Conservation (phyloP, 2,329 filamentous ascomycete species). For the Diaporthe ilicicola region DNA sequence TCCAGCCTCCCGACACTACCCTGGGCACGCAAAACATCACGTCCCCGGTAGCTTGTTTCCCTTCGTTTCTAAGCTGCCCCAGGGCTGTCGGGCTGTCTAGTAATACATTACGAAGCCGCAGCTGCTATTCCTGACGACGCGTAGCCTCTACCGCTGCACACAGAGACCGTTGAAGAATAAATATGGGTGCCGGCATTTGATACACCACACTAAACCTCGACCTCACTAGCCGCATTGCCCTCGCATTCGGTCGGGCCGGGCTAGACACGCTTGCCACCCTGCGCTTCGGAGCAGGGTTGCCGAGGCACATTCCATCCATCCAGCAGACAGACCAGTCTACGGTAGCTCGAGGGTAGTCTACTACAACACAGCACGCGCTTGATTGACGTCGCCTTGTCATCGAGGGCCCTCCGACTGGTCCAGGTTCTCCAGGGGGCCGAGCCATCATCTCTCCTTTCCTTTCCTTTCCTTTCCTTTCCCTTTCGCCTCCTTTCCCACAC, state of each 20-base stretch:
- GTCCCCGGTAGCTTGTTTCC: background rate
- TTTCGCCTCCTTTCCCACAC: background rate
- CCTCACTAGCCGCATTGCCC: background rate
- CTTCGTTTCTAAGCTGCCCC: conserved; percentile 13
- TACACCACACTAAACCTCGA: conserved; percentile 13
- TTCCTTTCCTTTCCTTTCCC: too few relatives aligned
- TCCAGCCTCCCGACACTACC: background rate
- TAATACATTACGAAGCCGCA: background rate
- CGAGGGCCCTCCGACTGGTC: background rate
- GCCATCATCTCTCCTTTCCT: background rate
- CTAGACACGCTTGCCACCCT: conserved; percentile 8
- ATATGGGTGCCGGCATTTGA: conserved; percentile 15
- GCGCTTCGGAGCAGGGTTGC: background rate
- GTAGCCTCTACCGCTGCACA: background rate
- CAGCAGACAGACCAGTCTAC: too few relatives aligned
- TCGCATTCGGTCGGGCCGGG: conserved; percentile 8
- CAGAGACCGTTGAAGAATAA: conserved; percentile 5
- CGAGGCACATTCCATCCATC: conserved; percentile 15
- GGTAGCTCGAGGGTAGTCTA: background rate
- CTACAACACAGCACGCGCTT: background rate
- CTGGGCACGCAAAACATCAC: background rate
- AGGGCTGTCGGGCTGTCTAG: background rate
- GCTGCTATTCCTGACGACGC: background rate
- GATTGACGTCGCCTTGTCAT: background rate
- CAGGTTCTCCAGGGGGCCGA: background rate